Evolutionary conservation across 2,329 filamentous ascomycete genomes (phyloP).

Genomic region (Sordariomycetes sp.): DNA sequence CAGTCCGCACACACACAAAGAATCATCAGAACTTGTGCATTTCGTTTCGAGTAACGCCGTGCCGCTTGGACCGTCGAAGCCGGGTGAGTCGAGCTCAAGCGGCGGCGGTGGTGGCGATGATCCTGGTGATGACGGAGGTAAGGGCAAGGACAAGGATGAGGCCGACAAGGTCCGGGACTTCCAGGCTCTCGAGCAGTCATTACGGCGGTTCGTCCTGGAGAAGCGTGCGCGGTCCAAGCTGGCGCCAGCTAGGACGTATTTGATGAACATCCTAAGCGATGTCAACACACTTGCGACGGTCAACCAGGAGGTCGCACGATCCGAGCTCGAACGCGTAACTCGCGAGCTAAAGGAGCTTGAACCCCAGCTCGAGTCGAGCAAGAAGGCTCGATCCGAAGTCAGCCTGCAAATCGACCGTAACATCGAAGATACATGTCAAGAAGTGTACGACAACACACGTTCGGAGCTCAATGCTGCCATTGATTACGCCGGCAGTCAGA

Average conservation of each 20-base stretch:
- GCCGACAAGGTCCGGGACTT: conserved; percentile 86
- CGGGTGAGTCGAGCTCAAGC: conserved; percentile 43
- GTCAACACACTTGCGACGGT: conserved; percentile 74
- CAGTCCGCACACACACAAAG: conserved; percentile 90
- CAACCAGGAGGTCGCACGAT: conserved; percentile 78
- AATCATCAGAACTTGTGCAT: conserved; percentile 85
- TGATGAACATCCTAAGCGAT: conserved; percentile 87
- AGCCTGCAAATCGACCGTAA: conserved; percentile 72
- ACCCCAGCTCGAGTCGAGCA: conserved; percentile 75
- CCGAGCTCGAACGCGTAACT: conserved; percentile 75
- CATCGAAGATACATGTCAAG: conserved; percentile 76
- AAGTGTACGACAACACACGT: conserved; percentile 79
- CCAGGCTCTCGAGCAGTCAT: conserved; percentile 75
- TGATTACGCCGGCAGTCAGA: conserved; percentile 61
- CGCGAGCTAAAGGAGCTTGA: conserved; percentile 75
- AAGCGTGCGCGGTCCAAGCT: conserved; percentile 93
- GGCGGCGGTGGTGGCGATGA: conserved; percentile 46
- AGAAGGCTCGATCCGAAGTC: conserved; percentile 69
- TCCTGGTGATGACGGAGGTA: conserved; percentile 48
- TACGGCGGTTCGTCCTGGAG: conserved; percentile 89
- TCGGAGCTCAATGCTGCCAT: conserved; percentile 69
- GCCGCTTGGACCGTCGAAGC: conserved; percentile 55
- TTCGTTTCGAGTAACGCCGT: conserved; percentile 97
- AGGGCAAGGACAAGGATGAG: conserved; percentile 70
- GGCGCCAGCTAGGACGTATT: conserved; percentile 89